Percentiles rank a stretch among this genome's conserved stretches.
Conservation (phyloP, 2,329 filamentous ascomycete genomes). For the Calonectria hongkongensis region DNA sequence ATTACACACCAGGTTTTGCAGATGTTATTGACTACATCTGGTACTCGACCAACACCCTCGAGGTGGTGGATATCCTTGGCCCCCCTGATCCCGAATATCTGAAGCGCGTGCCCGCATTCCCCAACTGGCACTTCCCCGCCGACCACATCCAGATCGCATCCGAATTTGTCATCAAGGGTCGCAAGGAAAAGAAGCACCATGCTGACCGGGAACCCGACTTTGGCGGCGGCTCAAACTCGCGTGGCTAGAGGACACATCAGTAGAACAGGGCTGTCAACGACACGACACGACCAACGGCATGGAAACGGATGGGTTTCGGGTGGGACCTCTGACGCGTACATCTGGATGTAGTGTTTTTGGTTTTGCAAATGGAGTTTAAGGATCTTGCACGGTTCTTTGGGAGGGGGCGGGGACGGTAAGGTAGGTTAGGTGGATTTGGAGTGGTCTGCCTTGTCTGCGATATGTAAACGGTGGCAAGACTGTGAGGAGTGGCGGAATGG, state of each 20-base stretch:
- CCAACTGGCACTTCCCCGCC: conserved; percentile 94
- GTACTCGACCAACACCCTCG: conserved; percentile 94
- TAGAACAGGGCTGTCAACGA: conserved; percentile 34
- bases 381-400: conserved; percentile 57
- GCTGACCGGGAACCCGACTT: conserved; percentile 80
- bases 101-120: conserved; percentile 91
- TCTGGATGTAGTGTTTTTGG: conserved; percentile 64
- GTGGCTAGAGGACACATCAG: conserved; percentile 52
- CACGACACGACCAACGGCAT: conserved; percentile 27
- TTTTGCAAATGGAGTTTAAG: conserved; percentile 62
- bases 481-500: conserved; percentile 43
- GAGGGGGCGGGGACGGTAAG: conserved; percentile 32
- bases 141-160: conserved; percentile 94
- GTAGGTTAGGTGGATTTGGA: conserved; percentile 37
- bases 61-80: conserved; percentile 88
- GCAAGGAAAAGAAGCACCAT: conserved; percentile 85
- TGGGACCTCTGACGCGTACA: conserved; percentile 52
- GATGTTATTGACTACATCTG: conserved; percentile 98
- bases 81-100: conserved; percentile 91
- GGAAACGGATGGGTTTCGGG: conserved; percentile 22
- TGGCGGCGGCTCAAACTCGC: conserved; percentile 62
- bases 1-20: conserved; percentile 95
- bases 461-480: conserved; percentile 50
- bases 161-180: conserved; percentile 91
- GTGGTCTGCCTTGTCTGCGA: conserved; percentile 45